A percentile compares a stretch with the other conserved stretches of the same genome.
Conservation (phyloP, 2,329 filamentous ascomycete genomes). For the Monilinia aucupariae region DNA sequence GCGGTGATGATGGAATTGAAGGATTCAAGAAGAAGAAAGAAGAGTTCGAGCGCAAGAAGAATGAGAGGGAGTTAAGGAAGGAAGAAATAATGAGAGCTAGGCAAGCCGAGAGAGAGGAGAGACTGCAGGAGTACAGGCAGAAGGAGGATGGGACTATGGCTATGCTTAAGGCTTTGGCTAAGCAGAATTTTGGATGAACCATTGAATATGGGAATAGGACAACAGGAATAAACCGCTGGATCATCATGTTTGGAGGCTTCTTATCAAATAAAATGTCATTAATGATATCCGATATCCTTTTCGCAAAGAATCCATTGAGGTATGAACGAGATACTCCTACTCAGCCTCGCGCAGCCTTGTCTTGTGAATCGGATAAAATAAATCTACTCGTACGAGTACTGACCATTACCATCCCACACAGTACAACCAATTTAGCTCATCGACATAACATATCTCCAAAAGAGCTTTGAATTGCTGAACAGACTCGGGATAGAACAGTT, state of each 20-base stretch:
- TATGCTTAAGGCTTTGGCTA: conserved; percentile 73
- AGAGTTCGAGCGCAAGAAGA: conserved; percentile 66
- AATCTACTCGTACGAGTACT: background rate
- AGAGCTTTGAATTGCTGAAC: background rate
- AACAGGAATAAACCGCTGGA: background rate
- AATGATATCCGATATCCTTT: too few species aligned
- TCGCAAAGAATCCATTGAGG: background rate
- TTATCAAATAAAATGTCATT: background rate
- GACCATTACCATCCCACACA: background rate
- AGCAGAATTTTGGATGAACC: conserved; percentile 62
- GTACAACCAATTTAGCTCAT: background rate
- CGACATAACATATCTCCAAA: background rate
- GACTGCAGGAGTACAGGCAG: conserved; percentile 60
- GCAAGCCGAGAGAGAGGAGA: conserved; percentile 74
- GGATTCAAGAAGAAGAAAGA: conserved; percentile 65
- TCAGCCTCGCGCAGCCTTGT: conserved; percentile 13
- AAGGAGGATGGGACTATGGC: conserved; percentile 82
- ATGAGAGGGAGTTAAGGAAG: conserved; percentile 72
- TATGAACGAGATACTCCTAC: background rate
- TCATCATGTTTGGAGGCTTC: background rate
- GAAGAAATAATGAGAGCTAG: conserved; percentile 75
- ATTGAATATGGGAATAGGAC: background rate
- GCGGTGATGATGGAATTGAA: conserved; percentile 56
- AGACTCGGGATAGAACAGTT: background rate
- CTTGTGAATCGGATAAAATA: conserved; percentile 3